A percentile compares a stretch with the other conserved stretches of the same genome.
phyloP scores from a whole-genome alignment of 306 rosid species.

The Trifolium dubium region DNA sequence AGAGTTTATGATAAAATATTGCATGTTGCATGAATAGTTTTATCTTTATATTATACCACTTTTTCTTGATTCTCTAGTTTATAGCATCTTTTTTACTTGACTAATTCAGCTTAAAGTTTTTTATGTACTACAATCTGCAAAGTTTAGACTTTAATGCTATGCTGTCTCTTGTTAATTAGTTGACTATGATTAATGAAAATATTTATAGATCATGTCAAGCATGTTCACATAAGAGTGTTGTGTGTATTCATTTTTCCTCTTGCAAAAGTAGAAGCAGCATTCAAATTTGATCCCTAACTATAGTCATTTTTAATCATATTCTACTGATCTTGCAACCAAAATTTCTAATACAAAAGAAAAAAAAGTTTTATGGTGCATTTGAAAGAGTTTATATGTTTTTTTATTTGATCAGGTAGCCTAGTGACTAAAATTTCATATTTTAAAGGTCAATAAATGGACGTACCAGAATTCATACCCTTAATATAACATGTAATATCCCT shows the following conservation, averaged over 20 bases:
- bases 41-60: neutral
- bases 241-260: neutral
- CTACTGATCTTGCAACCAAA: too few species aligned
- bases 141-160: conserved; percentile 4
- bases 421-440: too few species aligned
- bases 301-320: too few species aligned
- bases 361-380: neutral
- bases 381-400: neutral
- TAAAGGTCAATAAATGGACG: too few species aligned
- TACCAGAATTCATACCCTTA: too few species aligned
- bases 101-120: neutral
- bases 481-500: too few species aligned
- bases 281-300: too few species aligned
- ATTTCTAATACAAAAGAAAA: too few species aligned
- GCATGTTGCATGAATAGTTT: neutral
- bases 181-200: conserved; percentile 1
- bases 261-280: neutral
- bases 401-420: too few species aligned
- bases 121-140: neutral
- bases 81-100: conserved; percentile 14
- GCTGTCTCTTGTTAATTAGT: conserved; percentile 8
- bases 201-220: neutral
- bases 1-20: neutral
- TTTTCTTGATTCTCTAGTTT: neutral
- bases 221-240: neutral